Evolutionary conservation across 352 stramenopile genomes (phyloP).

Genomic region (Globisporangium solare): DNA sequence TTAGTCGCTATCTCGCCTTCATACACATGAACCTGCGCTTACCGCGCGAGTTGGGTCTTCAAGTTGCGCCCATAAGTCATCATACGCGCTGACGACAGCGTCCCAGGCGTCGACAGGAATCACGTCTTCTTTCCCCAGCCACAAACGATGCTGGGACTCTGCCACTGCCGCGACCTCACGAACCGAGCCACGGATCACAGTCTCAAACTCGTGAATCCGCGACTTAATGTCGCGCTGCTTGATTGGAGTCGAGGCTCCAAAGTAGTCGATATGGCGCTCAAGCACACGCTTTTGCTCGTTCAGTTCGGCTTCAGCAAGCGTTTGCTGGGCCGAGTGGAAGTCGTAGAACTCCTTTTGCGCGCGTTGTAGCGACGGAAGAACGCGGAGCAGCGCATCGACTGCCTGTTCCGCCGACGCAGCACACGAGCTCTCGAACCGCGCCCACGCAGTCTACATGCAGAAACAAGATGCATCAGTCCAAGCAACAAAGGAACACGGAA

Average conservation of each 20-base stretch:
- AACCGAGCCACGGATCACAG: constrained; percentile 29
- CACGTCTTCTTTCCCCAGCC: constrained; percentile 29
- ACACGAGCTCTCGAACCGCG: too few species aligned
- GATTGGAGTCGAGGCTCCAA: constrained; percentile 43
- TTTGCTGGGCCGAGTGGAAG: constrained; percentile 48
- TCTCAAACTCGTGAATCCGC: constrained; percentile 48
- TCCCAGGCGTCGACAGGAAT: constrained; percentile 25
- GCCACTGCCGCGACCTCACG: constrained; percentile 49
- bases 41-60: constrained; percentile 38
- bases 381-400: constrained; percentile 11
- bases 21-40: neutral
- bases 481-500: too few species aligned
- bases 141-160: constrained; percentile 37
- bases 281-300: constrained; percentile 37
- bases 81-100: constrained; percentile 31
- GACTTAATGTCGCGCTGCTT: constrained; percentile 48
- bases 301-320: constrained; percentile 33
- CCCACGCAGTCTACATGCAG: too few species aligned
- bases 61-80: constrained; percentile 30
- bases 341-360: constrained; percentile 27
- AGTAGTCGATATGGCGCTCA: constrained; percentile 36
- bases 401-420: too few species aligned
- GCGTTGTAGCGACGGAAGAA: too few species aligned
- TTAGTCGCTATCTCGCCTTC: too few species aligned
- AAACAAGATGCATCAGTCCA: too few species aligned